phyloP scores from a whole-genome alignment of 352 stramenopile genomes.

The Phytophthora boehmeriae region DNA sequence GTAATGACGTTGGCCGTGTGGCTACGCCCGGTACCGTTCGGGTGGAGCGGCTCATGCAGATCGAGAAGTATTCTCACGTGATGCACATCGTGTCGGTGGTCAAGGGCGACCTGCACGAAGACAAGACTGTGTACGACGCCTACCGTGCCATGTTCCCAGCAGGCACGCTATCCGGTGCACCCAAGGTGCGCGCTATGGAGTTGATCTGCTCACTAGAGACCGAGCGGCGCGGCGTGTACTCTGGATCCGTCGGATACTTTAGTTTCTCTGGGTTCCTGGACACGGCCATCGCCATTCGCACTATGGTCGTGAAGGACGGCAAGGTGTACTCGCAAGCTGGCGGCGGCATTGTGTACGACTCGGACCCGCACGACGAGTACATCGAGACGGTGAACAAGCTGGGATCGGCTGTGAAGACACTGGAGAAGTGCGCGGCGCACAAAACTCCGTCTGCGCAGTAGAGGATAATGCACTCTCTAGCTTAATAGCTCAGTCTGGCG shows the following conservation, averaged over 20 bases:
- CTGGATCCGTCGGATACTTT: constrained; percentile 88
- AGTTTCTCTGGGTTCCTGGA: constrained; percentile 88
- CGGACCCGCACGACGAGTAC: constrained; percentile 86
- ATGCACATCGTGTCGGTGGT: constrained; percentile 93
- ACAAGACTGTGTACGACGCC: constrained; percentile 89
- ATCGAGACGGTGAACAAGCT: constrained; percentile 92
- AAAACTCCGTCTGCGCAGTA: constrained; percentile 39
- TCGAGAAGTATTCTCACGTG: constrained; percentile 93
- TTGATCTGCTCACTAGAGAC: constrained; percentile 87
- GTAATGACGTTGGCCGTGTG: constrained; percentile 91
- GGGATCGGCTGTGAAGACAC: constrained; percentile 79
- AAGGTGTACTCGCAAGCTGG: constrained; percentile 87
- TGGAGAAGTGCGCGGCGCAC: constrained; percentile 78
- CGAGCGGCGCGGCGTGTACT: constrained; percentile 86
- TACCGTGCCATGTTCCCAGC: constrained; percentile 90
- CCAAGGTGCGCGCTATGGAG: constrained; percentile 91
- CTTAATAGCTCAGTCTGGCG: neutral
- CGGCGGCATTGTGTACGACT: constrained; percentile 91
- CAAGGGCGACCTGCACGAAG: constrained; percentile 77
- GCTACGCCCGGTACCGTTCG: constrained; percentile 79
- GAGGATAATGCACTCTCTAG: constrained; percentile 2
- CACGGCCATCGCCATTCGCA: constrained; percentile 90
- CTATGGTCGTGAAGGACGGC: constrained; percentile 80
- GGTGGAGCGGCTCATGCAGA: constrained; percentile 89
- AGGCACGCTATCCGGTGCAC: constrained; percentile 86